Evolutionary conservation across 164 flowering plant genomes (phyloP).

Genomic region (Saururus chinensis): DNA sequence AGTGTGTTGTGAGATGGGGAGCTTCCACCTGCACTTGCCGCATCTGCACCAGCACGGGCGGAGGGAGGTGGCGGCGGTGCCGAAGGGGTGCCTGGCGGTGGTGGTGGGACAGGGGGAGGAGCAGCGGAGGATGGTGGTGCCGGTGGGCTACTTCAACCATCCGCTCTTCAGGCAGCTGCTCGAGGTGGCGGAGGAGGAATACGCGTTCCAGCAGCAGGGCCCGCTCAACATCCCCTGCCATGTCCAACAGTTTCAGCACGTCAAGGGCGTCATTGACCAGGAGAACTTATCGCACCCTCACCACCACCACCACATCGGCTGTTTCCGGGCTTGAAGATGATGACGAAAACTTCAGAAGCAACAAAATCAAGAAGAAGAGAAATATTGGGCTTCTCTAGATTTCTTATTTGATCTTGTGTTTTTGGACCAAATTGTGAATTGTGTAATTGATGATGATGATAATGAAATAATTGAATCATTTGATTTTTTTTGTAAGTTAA

Average conservation of each 20-base stretch:
- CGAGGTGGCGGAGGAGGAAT: slow-evolving; percentile 76
- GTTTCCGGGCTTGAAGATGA: slow-evolving; percentile 3
- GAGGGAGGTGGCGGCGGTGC: slow-evolving; percentile 31
- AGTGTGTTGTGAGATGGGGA: slow-evolving; percentile 7
- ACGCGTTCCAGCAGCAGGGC: slow-evolving; percentile 70
- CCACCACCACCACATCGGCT: slow-evolving; percentile 5
- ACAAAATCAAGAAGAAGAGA: too few species aligned
- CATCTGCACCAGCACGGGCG: too few species aligned
- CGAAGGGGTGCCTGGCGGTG: slow-evolving; percentile 29
- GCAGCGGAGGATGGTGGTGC: slow-evolving; percentile 58
- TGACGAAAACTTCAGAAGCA: neutral
- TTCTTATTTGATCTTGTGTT: too few species aligned
- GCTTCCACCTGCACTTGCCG: slow-evolving; percentile 33
- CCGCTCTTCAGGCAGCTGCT: slow-evolving; percentile 60
- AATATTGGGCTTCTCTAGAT: too few species aligned
- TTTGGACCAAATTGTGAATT: too few species aligned
- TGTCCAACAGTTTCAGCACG: slow-evolving; percentile 52
- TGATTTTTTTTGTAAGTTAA: too few species aligned
- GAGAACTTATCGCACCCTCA: slow-evolving; percentile 33
- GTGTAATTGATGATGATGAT: too few species aligned
- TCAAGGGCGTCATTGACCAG: slow-evolving; percentile 47
- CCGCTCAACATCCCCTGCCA: slow-evolving; percentile 70
- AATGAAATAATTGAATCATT: too few species aligned
- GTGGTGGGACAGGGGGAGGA: slow-evolving; percentile 51
- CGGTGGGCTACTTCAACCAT: slow-evolving; percentile 62